Evolutionary conservation across 257 asterid genomes (phyloP), one percentile per base, ranked within the genome.

Genomic region (Rehmannia glutinosa): DNA sequence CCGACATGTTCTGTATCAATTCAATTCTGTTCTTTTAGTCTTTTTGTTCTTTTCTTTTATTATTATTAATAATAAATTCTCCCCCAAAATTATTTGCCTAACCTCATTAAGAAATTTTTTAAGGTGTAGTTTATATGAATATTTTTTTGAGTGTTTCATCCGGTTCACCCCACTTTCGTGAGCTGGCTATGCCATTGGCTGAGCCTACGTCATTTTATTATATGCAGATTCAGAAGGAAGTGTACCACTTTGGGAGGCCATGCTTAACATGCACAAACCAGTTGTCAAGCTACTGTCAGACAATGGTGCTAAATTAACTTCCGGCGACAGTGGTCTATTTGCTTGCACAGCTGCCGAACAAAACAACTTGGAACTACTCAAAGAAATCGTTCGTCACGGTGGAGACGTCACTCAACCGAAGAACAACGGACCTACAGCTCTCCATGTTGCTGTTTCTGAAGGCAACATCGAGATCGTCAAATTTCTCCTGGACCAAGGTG

Each of bases 171-270:
- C n/a, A n/a, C n/a, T n/a, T n/a, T n/a, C n/a, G n/a, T n/a, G 57
- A 65, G 43, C 43, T 38, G 13, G 43, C 43, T 38, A 11, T 2
- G n/a, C 43, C 43, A 38, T 74, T 36, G 7, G 41, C 42, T 50
- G 58, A 75, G 15, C n/a, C n/a, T 3, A 10, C 42, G 17, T 27
- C 33, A 62, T 28, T 47, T 33, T 61, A 16, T 51, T 25, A 28
- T 17, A 30, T 69, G 58, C 82, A 84, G 86, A 84, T 80, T 68
- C 79, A 1, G 82, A 82, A 61, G 91, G 91, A 68, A 82, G 70
- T 55, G 81, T 84, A 13, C 91, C 87, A 20, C 71, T 84, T n/a
- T 84, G 91, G 91, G 91, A 84, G 54, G 87, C 91, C 47, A 82
- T 84, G 69, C 23, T 79, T 39, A 79, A 77, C 55, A 52, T 23